Percentiles rank a stretch among this genome's conserved stretches.
Conservation (phyloP, 345 rosid genomes). For the Triadica sebifera region DNA sequence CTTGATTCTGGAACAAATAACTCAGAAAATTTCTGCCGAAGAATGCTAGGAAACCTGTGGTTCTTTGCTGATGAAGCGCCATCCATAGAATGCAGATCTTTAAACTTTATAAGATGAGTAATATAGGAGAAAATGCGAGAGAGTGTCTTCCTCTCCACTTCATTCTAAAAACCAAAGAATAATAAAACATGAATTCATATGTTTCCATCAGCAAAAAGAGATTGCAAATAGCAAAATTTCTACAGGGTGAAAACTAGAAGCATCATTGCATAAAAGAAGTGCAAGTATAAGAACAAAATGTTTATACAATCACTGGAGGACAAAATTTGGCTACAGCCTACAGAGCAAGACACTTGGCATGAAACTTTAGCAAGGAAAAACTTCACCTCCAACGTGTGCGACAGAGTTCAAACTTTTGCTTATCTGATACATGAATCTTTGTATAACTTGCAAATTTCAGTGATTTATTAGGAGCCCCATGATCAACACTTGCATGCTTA, state of each 20-base stretch:
- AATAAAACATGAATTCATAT: neutral
- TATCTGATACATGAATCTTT: neutral
- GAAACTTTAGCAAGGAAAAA: neutral
- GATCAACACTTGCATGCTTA: neutral
- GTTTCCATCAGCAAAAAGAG: neutral
- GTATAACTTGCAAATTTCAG: neutral
- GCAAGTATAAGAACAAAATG: neutral
- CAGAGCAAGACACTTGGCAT: neutral
- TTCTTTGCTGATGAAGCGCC: conserved; percentile 52
- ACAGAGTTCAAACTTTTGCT: neutral
- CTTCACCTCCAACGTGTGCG: neutral
- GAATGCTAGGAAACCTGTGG: conserved; percentile 54
- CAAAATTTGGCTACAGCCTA: neutral
- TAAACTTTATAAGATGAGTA: conserved; percentile 78
- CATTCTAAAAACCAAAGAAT: conserved; percentile 45
- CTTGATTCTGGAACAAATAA: conserved; percentile 49
- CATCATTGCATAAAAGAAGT: no score
- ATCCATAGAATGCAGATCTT: conserved; percentile 53
- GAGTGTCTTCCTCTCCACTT: conserved; percentile 42
- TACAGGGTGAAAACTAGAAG: neutral
- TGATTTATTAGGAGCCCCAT: neutral
- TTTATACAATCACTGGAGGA: neutral
- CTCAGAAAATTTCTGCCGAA: conserved; percentile 45
- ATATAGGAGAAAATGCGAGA: conserved; percentile 51
- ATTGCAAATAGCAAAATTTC: neutral